These are phyloP conservation scores for Laburnicola sp. DNA, from an alignment of 2,329 filamentous ascomycete genomes.

Conservation along the genomic window DNA sequence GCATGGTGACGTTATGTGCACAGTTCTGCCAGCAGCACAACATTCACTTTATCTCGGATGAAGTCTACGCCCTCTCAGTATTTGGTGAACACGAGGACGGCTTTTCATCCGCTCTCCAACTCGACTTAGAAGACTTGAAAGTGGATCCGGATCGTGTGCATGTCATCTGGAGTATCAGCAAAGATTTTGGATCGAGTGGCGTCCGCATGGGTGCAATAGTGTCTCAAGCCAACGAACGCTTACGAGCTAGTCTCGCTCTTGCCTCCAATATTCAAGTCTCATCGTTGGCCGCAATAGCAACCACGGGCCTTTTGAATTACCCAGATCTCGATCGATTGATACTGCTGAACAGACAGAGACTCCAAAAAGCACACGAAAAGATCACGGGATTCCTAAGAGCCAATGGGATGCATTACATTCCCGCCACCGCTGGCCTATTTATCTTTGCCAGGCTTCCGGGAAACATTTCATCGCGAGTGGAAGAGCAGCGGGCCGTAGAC, in stretches of 20 bases:
- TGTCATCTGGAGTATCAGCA: not conserved
- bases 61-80: conserved; percentile 42
- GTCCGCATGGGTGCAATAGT: conserved; percentile 11
- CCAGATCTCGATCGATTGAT: conserved; percentile 25
- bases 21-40: conserved; percentile 33
- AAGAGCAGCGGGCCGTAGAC: too few species aligned
- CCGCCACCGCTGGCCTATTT: conserved; percentile 27
- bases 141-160: not conserved
- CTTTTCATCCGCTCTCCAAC: not conserved
- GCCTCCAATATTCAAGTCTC: conserved; percentile 25
- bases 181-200: not conserved
- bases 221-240: conserved; percentile 24
- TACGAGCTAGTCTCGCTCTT: conserved; percentile 19
- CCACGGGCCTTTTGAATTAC: conserved; percentile 25
- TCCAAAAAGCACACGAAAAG: conserved; percentile 24
- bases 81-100: not conserved
- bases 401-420: conserved; percentile 25
- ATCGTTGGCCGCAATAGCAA: conserved; percentile 20
- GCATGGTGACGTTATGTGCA: conserved; percentile 26
- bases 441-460: conserved; percentile 30
- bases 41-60: conserved; percentile 43
- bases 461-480: too few species aligned
- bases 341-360: conserved; percentile 23
- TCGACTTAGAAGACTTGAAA: not conserved
- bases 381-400: conserved; percentile 29